These are phyloP conservation scores for Gymnopilus dilepis DNA, from an alignment of 768 basidiomycete species.

Conservation along the genomic window DNA sequence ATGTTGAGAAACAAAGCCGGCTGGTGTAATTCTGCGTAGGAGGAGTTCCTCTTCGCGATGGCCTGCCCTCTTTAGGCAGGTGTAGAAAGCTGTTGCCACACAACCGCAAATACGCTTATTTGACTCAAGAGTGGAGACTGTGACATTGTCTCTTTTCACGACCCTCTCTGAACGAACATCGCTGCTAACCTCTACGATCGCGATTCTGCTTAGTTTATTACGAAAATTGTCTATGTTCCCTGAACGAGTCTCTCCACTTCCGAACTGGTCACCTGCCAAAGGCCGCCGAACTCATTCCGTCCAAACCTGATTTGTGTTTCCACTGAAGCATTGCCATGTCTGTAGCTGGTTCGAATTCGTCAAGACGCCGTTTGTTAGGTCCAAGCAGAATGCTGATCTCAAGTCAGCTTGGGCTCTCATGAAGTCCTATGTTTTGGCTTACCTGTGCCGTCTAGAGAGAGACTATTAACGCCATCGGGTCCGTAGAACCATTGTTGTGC, in stretches of 20 bases:
- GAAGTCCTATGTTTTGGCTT: neutral
- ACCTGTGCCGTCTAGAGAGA: conserved; percentile 17
- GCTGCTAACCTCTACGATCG: too few species aligned
- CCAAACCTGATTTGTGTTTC: conserved; percentile 35
- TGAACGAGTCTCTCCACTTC: too few species aligned
- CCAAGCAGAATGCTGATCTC: conserved; percentile 31
- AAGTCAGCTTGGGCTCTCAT: neutral
- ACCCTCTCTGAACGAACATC: too few species aligned
- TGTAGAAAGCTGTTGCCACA: neutral
- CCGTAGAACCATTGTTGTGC: conserved; percentile 22
- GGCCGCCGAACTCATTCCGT: conserved; percentile 13
- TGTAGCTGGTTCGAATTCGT: conserved; percentile 34
- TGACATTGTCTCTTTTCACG: too few species aligned
- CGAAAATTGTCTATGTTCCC: too few species aligned
- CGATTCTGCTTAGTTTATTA: too few species aligned
- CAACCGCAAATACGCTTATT: neutral
- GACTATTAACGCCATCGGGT: conserved; percentile 15
- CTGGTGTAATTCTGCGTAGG: neutral
- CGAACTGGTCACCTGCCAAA: neutral
- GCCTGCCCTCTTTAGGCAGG: neutral
- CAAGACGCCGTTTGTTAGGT: conserved; percentile 30
- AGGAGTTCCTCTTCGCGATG: neutral
- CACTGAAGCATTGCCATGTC: conserved; percentile 31
- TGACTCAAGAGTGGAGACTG: neutral
- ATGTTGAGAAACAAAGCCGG: neutral